Evolutionary conservation across 2,329 filamentous ascomycete species (phyloP), one percentile per base, ranked within the genome.

Genomic region (Ceratocystis albifundus): DNA sequence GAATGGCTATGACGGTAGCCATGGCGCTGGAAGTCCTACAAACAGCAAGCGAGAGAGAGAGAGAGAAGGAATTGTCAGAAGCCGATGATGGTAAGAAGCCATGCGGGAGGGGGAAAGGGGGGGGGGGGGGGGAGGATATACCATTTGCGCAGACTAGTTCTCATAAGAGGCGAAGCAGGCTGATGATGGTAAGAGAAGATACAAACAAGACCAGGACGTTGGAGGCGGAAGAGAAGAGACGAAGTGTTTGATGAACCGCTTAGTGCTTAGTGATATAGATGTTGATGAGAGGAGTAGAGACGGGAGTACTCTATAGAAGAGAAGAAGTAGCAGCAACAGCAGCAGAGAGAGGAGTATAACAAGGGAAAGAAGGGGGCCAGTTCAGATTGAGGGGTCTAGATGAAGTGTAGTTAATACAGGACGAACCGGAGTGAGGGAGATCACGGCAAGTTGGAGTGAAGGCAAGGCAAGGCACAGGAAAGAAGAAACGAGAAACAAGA

Each of bases 1-100:
- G 64, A 22, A 65, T 62, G 55, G 32, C 57, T 25, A 30, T 57
- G 32, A 32, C 17, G 12, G 32, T 61, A 65, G 66, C 46, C 66
- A 65, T 65, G 61, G 30, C 65, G 62, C 36, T 48, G 66, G 66
- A 65, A 65, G 62, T 67, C 62, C 63, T 67, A 44, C 61, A 46
- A 48, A n/a, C 17, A 48, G 36, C 36, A 41, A 15, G 2, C 36
- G 10, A 41, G 36, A 41, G 36, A 41, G 36, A 41, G 10, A 41
- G 36, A 41, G 36, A 41, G 36, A 41, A 15, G 36, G 10, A 12
- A 41, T 15, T 12, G 36, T 41, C 36, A 41, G 36, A 41, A 41
- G 36, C 36, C 36, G 20, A 48, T n/a, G 4, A 20, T 20, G 46
- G 46, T 48, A 48, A 28, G 20, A 17, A n/a, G 41, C 17, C 3